These are phyloP conservation scores for Narthecium ossifragum DNA, from an alignment of 106 monocot genomes.

Conservation along the genomic window DNA sequence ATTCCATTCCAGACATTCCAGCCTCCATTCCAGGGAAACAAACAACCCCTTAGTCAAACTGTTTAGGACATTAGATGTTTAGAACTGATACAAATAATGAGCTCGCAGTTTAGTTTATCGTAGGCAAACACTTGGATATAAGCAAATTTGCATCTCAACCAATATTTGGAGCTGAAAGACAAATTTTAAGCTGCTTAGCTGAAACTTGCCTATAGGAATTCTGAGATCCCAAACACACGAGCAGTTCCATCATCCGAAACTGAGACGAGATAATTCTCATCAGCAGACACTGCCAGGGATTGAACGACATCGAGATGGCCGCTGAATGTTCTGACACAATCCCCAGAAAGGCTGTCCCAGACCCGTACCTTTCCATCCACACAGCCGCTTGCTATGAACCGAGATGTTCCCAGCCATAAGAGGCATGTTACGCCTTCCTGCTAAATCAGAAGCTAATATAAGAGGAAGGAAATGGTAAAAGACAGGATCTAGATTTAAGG, in stretches of 20 bases:
- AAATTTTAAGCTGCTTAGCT: no score
- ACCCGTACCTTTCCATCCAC: constrained; percentile 79
- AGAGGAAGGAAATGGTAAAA: not conserved
- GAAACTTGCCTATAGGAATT: constrained; percentile 14
- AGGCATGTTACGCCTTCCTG: constrained; percentile 86
- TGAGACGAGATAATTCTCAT: constrained; percentile 59
- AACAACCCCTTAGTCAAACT: no score
- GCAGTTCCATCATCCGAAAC: constrained; percentile 66
- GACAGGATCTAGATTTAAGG: not conserved
- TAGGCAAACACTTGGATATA: no score
- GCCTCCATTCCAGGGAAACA: no score
- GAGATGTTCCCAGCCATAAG: constrained; percentile 59
- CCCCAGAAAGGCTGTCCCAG: constrained; percentile 81
- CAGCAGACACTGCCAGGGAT: constrained; percentile 44
- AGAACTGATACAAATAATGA: no score
- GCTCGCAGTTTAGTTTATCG: no score
- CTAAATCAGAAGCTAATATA: not conserved
- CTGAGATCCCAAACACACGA: constrained; percentile 56
- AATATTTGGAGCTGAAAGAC: no score
- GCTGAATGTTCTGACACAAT: constrained; percentile 45
- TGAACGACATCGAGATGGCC: constrained; percentile 58
- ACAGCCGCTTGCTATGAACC: constrained; percentile 64
- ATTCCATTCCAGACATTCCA: no score
- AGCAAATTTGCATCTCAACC: no score
- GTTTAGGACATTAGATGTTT: no score